A percentile compares a stretch with the other conserved stretches of the same genome.
phyloP scores from a whole-genome alignment of 208 protist species.

The Acanthamoeba rhysodes region DNA sequence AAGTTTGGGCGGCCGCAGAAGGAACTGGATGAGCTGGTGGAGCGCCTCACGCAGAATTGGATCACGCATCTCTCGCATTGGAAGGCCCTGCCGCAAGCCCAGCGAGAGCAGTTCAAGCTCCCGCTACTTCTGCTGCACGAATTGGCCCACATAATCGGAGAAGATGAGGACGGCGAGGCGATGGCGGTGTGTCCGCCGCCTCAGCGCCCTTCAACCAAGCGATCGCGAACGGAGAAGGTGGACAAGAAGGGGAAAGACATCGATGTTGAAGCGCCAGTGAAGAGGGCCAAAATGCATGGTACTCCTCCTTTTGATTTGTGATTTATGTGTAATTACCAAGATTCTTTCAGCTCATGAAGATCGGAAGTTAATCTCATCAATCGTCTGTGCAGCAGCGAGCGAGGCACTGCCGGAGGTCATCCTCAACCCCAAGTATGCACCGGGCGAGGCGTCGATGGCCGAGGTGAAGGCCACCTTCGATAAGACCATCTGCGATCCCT shows the following conservation, averaged over 20 bases:
- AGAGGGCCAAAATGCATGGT: neutral
- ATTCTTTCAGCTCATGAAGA: too few relatives aligned
- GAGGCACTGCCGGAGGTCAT: neutral
- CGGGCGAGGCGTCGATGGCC: neutral
- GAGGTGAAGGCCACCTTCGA: slow-evolving; percentile 43
- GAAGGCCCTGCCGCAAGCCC: neutral
- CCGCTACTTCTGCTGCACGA: slow-evolving; percentile 28
- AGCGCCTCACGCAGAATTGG: slow-evolving; percentile 25
- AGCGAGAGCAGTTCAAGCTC: slow-evolving; percentile 20
- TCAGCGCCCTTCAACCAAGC: neutral
- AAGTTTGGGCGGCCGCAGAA: neutral
- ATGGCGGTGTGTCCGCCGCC: neutral
- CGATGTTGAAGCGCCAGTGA: neutral
- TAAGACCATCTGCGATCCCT: slow-evolving; percentile 4
- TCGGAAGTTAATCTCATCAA: neutral
- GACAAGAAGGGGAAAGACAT: slow-evolving; percentile 24
- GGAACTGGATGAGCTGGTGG: slow-evolving; percentile 16
- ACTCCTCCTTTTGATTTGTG: neutral
- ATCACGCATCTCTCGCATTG: slow-evolving; percentile 60
- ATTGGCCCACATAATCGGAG: neutral
- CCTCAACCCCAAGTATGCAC: neutral
- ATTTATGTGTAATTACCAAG: too few relatives aligned
- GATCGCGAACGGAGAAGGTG: neutral
- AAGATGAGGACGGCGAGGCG: neutral
- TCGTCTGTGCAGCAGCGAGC: neutral